Evolutionary conservation across 306 rosid genomes (phyloP), one percentile per base, ranked within the genome.

Genomic region (Calophaca sinica): DNA sequence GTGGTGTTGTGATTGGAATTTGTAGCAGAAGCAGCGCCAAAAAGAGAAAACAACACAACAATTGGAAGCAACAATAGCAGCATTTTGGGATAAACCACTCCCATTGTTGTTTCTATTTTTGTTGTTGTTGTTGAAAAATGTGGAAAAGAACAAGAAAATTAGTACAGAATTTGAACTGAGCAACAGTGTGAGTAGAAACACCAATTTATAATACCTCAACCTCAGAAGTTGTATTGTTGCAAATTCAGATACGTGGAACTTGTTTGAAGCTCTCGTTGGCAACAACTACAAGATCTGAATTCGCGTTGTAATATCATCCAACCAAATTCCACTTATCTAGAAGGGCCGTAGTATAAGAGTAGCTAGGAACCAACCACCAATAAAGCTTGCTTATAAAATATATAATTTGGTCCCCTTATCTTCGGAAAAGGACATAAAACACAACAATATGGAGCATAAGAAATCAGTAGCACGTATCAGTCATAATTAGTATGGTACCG

Each of bases 1-100:
- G 31, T 58, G 53, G 31, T 58, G 53, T 35, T 80, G 1, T 83
- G 20, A 12, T 52, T 32, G 46, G 79, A 48, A 70, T 61, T 20
- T 51, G 57, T 33, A 44, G 80, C 57, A 58, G 39, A 64, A 35
- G 36, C 2, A 55, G 36, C 0, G 5, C 9, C 53, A 52, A 63
- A 9, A 46, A 77, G 61, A 15, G 75, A 57, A 14, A 79, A 11
- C 2, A 79, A 29, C 38, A 62, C 45, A 45, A 49, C 2, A 79
- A 63, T 63, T 5, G 54, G 55, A 63, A 75, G 66, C 36, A 74
- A 13, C 46, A 20, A 20, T 20, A 20, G 26, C 26, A 20, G 26
- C 26, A 20, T 20, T 20, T 20, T 20, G 26, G 26, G 26, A 20
- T 0, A 20, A 20, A 20, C 26, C 26, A 20, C 26, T 20, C 26